Evolutionary conservation across 2,329 filamentous ascomycete genomes (phyloP).

Genomic region (Fusarium longipes): DNA sequence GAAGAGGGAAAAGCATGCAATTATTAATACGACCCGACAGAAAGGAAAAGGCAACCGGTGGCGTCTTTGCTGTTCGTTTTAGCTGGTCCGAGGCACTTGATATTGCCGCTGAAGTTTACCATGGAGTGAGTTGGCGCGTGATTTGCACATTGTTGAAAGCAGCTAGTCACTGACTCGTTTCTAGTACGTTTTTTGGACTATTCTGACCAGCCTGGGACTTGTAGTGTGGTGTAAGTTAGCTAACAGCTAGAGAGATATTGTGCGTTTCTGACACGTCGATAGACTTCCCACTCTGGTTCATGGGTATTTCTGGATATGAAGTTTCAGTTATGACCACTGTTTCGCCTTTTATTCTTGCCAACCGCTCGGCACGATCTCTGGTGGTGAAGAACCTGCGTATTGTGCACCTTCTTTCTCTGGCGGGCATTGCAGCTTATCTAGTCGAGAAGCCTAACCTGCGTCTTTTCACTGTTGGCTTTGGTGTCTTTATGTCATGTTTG

Average conservation of each 20-base stretch:
- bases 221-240: constrained; percentile 86
- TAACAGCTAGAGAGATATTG: background rate
- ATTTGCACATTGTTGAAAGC: background rate
- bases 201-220: constrained; percentile 88
- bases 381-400: constrained; percentile 75
- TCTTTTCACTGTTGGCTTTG: constrained; percentile 84
- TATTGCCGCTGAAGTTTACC: constrained; percentile 88
- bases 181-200: constrained; percentile 95
- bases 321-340: constrained; percentile 85
- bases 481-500: constrained; percentile 81
- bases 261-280: constrained; percentile 29
- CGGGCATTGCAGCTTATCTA: constrained; percentile 82
- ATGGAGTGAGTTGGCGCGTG: constrained; percentile 72
- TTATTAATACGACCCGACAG: constrained; percentile 57
- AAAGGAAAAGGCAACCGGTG: constrained; percentile 78
- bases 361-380: constrained; percentile 74
- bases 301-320: constrained; percentile 98
- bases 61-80: constrained; percentile 77
- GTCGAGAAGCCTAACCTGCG: constrained; percentile 78
- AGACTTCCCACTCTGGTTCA: constrained; percentile 98
- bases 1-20: background rate
- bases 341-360: constrained; percentile 81
- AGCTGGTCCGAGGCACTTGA: constrained; percentile 81
- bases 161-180: constrained; percentile 34
- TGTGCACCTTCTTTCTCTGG: constrained; percentile 80